Evolutionary conservation across 2,329 filamentous ascomycete genomes (phyloP).

Genomic region (Lasiodiplodia theobromae): DNA sequence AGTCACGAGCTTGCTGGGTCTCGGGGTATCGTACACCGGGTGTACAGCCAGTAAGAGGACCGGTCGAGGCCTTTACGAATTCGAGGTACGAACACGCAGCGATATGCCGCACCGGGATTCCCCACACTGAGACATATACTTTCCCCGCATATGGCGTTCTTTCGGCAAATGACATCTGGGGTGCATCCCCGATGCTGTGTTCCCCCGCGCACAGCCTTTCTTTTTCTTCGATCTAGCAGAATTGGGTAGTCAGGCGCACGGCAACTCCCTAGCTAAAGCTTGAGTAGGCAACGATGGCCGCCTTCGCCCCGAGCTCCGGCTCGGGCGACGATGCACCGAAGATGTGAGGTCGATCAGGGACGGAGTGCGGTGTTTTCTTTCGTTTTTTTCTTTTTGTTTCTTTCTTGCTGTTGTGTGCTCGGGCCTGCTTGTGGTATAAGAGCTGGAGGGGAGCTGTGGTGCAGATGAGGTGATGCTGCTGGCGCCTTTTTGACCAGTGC

Average conservation of each 20-base stretch:
- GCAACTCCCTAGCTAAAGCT: background rate
- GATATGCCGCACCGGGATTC: background rate
- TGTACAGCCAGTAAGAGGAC: background rate
- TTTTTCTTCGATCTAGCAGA: background rate
- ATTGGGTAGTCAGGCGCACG: background rate
- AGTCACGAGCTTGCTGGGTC: background rate
- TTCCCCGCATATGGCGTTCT: background rate
- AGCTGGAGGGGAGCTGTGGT: background rate
- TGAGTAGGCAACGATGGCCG: background rate
- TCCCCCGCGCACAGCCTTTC: background rate
- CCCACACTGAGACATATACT: background rate
- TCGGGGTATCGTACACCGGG: slow-evolving; percentile 4
- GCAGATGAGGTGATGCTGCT: background rate
- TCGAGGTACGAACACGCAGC: background rate
- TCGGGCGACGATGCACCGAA: slow-evolving; percentile 12
- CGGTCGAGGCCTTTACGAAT: too few species aligned
- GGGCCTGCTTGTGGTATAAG: background rate
- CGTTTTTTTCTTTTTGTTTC: background rate
- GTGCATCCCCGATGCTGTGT: background rate
- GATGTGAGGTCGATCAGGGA: slow-evolving; percentile 6
- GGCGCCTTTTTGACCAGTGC: background rate
- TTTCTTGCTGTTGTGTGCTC: background rate
- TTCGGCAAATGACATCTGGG: slow-evolving; percentile 11
- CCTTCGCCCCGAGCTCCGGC: slow-evolving; percentile 8
- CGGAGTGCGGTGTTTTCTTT: background rate